A percentile compares a stretch with the other conserved stretches of the same genome.
Evolutionary conservation across 176 grass and related monocot genomes (phyloP).

Genomic region (Alopecurus myosuroides): DNA sequence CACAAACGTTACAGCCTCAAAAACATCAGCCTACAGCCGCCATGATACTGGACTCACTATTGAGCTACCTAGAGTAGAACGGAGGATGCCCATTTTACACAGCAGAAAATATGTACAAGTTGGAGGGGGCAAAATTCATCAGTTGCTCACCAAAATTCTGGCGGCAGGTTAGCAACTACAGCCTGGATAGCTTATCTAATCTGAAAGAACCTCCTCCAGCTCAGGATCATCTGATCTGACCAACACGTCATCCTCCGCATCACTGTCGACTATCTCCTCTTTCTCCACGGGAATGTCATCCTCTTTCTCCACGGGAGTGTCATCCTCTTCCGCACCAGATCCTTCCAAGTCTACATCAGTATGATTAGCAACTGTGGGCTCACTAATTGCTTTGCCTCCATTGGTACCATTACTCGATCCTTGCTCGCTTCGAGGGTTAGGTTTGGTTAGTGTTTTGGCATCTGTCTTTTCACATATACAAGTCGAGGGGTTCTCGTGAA

Average conservation of each 20-base stretch:
- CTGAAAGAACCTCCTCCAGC: conserved; percentile 57
- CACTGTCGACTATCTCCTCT: conserved; percentile 19
- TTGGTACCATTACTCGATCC: not conserved
- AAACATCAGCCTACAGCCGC: not conserved
- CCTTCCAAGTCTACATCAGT: conserved; percentile 29
- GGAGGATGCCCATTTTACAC: conserved; percentile 14
- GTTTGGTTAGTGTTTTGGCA: not conserved
- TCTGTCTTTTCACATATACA: conserved; percentile 61
- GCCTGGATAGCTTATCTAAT: conserved; percentile 18
- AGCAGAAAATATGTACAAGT: conserved; percentile 27
- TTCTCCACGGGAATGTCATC: conserved; percentile 22
- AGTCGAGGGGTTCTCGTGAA: conserved; percentile 64
- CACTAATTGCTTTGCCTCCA: not conserved
- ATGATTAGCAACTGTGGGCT: conserved; percentile 14
- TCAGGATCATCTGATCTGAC: conserved; percentile 46
- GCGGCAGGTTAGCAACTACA: conserved; percentile 3
- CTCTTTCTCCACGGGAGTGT: conserved; percentile 26
- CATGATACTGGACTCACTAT: not conserved
- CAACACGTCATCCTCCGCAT: conserved; percentile 31
- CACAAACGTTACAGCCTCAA: not conserved
- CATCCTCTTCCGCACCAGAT: conserved; percentile 41
- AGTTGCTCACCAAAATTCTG: conserved; percentile 10
- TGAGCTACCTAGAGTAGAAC: not conserved
- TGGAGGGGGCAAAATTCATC: conserved; percentile 10
- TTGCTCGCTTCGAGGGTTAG: not conserved